Evolutionary conservation across 2,329 filamentous ascomycete genomes (phyloP).

Genomic region (Colletotrichum sp.): DNA sequence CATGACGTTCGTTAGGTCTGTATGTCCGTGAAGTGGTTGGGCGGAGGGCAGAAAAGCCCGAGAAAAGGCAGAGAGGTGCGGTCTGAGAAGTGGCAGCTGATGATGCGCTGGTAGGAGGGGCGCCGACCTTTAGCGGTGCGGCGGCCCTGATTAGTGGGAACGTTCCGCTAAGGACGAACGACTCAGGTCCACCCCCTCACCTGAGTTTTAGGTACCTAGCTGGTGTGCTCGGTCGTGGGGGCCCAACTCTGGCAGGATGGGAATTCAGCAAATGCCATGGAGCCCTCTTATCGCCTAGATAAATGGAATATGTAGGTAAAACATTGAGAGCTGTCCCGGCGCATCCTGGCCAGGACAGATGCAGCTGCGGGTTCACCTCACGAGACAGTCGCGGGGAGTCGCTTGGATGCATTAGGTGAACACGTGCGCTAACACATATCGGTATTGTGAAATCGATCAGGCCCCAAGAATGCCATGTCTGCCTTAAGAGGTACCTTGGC

Average conservation of each 20-base stretch:
- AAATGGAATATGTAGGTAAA: not conserved
- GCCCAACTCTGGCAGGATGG: not conserved
- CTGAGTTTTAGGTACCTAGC: not conserved
- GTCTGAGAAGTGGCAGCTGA: not conserved
- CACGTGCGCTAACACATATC: not conserved
- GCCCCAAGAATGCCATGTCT: not conserved
- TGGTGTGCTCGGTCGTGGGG: not conserved
- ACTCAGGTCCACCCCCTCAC: not conserved
- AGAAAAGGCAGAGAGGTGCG: not conserved
- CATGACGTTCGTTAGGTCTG: not conserved
- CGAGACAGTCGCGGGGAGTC: not conserved
- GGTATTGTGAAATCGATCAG: not conserved
- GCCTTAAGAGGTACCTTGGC: not conserved
- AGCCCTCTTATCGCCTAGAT: not conserved
- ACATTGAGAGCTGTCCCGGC: not conserved
- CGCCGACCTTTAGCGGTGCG: conserved; percentile 7
- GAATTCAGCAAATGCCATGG: conserved; percentile 7
- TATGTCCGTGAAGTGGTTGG: not conserved
- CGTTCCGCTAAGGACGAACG: not conserved
- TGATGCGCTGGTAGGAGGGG: conserved; percentile 3
- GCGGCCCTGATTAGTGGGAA: conserved; percentile 15
- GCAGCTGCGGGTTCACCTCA: not conserved
- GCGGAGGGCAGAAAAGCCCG: not conserved
- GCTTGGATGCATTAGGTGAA: not conserved
- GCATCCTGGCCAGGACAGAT: not conserved